Evolutionary conservation across 78 protist species (phyloP), one percentile per base, ranked within the genome.

Genomic region (Dictyostelium brefeldianum): DNA sequence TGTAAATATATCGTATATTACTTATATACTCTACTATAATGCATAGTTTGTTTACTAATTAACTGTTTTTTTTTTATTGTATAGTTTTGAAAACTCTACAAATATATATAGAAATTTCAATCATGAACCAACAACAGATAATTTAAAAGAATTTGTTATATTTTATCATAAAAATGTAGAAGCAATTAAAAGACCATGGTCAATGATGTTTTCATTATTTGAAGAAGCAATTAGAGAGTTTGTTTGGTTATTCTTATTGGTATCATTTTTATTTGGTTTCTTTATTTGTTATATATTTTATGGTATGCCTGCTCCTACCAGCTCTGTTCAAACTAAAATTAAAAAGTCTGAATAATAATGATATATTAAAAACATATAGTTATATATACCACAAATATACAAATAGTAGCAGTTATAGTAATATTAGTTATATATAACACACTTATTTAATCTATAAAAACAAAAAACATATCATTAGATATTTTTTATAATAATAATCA

Each of bases 201-300:
- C 75, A 47, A 46, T 53, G 22, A 50, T 29, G 51, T 50, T 87
- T 50, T 17, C 69, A 9, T n/a, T 87, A n/a, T 25, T 87, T 50
- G 83, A 87, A 29, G 92, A 82, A 8, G 92, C 83, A n/a, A 50
- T 87, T 27, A 41, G 48, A 27, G 92, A 77, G n/a, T 87, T 56
- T 62, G 83, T 87, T 29, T 87, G 80, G 64, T 17, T 87, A 3
- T 87, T 87, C 73, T 2, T 87, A 6, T n/a, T 12, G 25, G 73
- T 87, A 15, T 25, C 83, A 6, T 87, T 87, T 70, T 15, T 77
- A 47, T 77, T 87, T 36, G 92, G 92, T 64, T 77, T 87, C 17
- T 22, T 46, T 17, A 29, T 87, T 29, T 65, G 79, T 18, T 87
- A 50, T 27, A 29, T 77, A 25, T 77, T 87, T 29, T 87, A 74